Evolutionary conservation across 2,329 filamentous ascomycete species (phyloP).

Genomic region (Aureobasidium sp.): DNA sequence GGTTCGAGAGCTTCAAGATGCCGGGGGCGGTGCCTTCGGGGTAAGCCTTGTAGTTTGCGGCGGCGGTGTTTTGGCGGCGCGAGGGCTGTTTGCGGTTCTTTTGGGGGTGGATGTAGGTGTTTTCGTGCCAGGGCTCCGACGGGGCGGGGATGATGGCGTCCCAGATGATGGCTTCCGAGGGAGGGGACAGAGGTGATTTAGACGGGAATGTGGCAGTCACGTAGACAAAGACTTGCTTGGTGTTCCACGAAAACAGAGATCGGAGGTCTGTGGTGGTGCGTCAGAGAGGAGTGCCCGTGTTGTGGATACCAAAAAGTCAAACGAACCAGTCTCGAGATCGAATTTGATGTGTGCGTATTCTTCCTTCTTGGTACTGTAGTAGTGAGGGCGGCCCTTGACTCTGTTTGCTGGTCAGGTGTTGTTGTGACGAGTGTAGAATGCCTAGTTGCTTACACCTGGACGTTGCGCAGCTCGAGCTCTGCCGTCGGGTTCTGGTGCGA

Average conservation of each 20-base stretch:
- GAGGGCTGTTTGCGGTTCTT: slow-evolving; percentile 42
- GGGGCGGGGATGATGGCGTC: slow-evolving; percentile 82
- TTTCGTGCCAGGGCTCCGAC: slow-evolving; percentile 48
- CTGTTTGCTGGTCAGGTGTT: slow-evolving; percentile 37
- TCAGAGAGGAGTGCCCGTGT: slow-evolving; percentile 22
- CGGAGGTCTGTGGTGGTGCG: slow-evolving; percentile 57
- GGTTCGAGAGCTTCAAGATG: slow-evolving; percentile 69
- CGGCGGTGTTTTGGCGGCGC: slow-evolving; percentile 22
- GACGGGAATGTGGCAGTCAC: slow-evolving; percentile 68
- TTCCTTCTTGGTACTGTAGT: slow-evolving; percentile 86
- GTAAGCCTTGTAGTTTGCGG: slow-evolving; percentile 25
- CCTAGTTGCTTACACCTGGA: slow-evolving; percentile 80
- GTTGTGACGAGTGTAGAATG: not conserved
- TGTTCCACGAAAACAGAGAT: slow-evolving; percentile 97
- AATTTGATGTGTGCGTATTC: slow-evolving; percentile 95
- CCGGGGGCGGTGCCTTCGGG: slow-evolving; percentile 46
- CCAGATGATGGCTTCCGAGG: slow-evolving; percentile 78
- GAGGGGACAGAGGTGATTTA: slow-evolving; percentile 30
- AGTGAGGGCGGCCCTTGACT: slow-evolving; percentile 86
- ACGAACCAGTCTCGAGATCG: slow-evolving; percentile 67
- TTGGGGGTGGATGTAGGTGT: slow-evolving; percentile 48
- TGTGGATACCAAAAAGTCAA: too few relatives aligned
- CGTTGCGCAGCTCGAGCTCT: slow-evolving; percentile 60
- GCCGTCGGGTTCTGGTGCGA: slow-evolving; percentile 61
- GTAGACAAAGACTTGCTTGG: slow-evolving; percentile 96